Conservation (phyloP, 2,329 filamentous ascomycete genomes). For the Tolypocladium endophyticum region DNA sequence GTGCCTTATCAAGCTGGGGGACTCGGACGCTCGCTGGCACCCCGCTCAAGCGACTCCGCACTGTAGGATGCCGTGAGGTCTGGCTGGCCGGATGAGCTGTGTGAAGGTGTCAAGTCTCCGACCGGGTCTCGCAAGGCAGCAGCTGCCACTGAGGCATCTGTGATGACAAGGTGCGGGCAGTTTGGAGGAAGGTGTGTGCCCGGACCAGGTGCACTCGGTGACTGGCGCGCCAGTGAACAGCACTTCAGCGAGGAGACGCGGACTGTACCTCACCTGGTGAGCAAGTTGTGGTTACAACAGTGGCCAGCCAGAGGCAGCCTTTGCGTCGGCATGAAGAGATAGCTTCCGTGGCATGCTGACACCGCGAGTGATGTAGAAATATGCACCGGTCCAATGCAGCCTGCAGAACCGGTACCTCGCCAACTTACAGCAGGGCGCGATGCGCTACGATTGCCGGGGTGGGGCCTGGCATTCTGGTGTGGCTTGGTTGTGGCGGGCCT, state of each 20-base stretch:
- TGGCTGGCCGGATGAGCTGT: not conserved
- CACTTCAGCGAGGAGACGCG: too few species aligned
- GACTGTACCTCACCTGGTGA: not conserved
- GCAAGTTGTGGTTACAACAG: not conserved
- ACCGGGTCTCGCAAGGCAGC: not conserved
- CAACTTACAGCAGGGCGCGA: too few species aligned
- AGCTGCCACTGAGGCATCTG: not conserved
- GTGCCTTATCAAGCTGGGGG: not conserved
- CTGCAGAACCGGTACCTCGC: too few species aligned
- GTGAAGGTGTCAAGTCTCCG: not conserved
- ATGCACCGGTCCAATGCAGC: not conserved
- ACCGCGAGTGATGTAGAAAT: not conserved
- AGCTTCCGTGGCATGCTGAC: not conserved
- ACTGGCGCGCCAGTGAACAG: too few species aligned
- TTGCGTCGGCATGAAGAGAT: not conserved
- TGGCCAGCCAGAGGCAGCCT: not conserved
- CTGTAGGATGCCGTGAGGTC: not conserved
- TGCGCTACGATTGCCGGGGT: not conserved
- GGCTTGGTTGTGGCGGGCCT: not conserved
- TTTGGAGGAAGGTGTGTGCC: not conserved
- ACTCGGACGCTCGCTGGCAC: not conserved
- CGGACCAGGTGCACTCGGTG: not conserved
- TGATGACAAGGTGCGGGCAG: not conserved
- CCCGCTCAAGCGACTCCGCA: not conserved
- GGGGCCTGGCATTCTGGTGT: not conserved